These are phyloP conservation scores for Rhododendron ovatum DNA, from an alignment of 148 eudicot species.

Conservation along the genomic window DNA sequence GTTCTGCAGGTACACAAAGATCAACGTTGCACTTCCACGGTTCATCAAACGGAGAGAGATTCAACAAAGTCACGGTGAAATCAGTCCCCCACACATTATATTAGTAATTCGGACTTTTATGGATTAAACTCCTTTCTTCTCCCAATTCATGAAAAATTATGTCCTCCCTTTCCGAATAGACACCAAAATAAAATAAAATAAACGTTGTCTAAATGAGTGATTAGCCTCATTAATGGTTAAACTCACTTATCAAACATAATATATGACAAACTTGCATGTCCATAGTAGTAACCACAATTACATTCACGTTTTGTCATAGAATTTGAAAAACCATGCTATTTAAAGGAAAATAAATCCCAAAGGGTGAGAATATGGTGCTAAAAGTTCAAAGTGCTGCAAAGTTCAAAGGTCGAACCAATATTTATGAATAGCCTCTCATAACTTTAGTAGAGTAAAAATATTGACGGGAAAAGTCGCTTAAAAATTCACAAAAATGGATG, in stretches of 20 bases:
- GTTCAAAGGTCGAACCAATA: background rate
- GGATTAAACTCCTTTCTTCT: background rate
- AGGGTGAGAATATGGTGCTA: background rate
- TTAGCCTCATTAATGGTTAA: background rate
- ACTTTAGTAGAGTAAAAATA: background rate
- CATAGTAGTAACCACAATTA: background rate
- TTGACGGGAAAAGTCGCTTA: background rate
- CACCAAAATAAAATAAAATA: too few relatives aligned
- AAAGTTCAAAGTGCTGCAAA: background rate
- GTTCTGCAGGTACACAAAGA: too few relatives aligned
- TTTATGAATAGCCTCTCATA: background rate
- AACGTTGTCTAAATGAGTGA: background rate
- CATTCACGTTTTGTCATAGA: background rate
- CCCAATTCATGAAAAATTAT: background rate
- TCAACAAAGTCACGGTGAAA: too few relatives aligned
- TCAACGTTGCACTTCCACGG: too few relatives aligned
- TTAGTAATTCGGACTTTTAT: background rate
- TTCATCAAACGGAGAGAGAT: too few relatives aligned
- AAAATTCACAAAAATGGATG: background rate
- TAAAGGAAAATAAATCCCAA: background rate
- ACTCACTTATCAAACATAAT: background rate
- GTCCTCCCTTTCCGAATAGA: too few relatives aligned
- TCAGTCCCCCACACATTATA: too few relatives aligned
- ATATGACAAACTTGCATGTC: background rate
- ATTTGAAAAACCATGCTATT: background rate